Conservation (phyloP, 441 rosid species). For the Eutrema salsugineum region DNA sequence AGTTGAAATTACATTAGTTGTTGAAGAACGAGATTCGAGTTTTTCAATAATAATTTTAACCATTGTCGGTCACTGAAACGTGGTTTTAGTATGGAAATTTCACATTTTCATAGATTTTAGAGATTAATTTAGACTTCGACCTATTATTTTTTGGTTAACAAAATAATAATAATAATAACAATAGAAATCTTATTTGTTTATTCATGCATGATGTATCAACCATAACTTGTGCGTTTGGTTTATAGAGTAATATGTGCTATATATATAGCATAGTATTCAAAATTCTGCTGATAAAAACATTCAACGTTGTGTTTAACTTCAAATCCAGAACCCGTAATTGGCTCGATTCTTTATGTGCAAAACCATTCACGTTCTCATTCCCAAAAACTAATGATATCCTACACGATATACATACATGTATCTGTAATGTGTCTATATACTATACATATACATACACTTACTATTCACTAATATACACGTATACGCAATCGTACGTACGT, state of each 20-base stretch:
- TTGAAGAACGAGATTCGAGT: too few species aligned
- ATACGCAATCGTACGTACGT: conserved; percentile 1
- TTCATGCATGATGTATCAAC: background rate
- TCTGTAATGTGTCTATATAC: too few species aligned
- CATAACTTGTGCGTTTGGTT: background rate
- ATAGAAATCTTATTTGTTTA: background rate
- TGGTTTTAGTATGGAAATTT: too few species aligned
- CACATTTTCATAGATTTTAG: too few species aligned
- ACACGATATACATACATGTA: background rate
- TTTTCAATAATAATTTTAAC: too few species aligned
- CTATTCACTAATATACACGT: background rate
- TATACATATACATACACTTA: too few species aligned
- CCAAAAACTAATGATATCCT: background rate
- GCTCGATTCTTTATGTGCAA: background rate
- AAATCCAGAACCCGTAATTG: background rate
- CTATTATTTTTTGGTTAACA: too few species aligned
- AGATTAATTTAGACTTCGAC: too few species aligned
- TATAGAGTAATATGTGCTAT: too few species aligned
- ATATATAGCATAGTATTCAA: background rate
- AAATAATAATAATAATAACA: too few species aligned
- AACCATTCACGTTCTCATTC: background rate
- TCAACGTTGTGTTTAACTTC: background rate
- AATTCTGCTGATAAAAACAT: background rate
- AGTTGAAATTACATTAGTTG: too few species aligned
- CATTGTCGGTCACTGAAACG: too few species aligned